phyloP scores from a whole-genome alignment of 768 basidiomycete species.

The Roridomyces roridus region DNA sequence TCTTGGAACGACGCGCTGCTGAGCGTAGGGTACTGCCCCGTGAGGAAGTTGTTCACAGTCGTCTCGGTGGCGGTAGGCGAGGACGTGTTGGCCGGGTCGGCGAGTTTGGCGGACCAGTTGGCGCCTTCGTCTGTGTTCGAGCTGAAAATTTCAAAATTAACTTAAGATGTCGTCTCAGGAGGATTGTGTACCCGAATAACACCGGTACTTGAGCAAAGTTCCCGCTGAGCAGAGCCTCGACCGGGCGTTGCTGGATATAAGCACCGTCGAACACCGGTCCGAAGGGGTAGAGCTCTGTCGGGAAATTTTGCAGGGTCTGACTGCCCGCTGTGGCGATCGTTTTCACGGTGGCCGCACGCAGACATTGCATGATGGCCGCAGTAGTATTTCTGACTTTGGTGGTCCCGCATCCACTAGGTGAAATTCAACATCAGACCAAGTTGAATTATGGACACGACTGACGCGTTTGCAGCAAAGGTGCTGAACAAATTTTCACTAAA shows the following conservation, averaged over 20 bases:
- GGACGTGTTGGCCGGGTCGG: slow-evolving; percentile 42
- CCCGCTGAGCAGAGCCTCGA: slow-evolving; percentile 46
- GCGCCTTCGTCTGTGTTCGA: slow-evolving; percentile 52
- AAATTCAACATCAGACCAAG: background rate
- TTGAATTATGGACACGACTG: slow-evolving; percentile 23
- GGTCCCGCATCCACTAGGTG: slow-evolving; percentile 29
- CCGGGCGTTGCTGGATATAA: slow-evolving; percentile 41
- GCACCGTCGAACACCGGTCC: slow-evolving; percentile 44
- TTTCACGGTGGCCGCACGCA: slow-evolving; percentile 35
- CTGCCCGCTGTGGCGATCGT: slow-evolving; percentile 41
- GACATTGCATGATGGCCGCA: slow-evolving; percentile 35
- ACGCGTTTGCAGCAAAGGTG: slow-evolving; percentile 44
- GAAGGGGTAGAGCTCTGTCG: slow-evolving; percentile 44
- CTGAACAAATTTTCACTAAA: slow-evolving; percentile 42
- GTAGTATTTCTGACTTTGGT: background rate
- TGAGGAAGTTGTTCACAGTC: slow-evolving; percentile 47
- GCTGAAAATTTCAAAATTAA: slow-evolving; percentile 13
- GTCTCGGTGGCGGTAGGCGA: slow-evolving; percentile 41
- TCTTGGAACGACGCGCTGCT: slow-evolving; percentile 33
- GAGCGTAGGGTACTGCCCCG: slow-evolving; percentile 42
- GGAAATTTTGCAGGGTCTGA: slow-evolving; percentile 34
- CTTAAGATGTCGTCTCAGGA: background rate
- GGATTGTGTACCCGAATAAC: slow-evolving; percentile 40
- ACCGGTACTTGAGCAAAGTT: slow-evolving; percentile 46
- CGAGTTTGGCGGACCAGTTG: slow-evolving; percentile 41